These are phyloP conservation scores for Ogataea philodendri DNA, from an alignment of 805 yeast genomes.

Conservation along the genomic window DNA sequence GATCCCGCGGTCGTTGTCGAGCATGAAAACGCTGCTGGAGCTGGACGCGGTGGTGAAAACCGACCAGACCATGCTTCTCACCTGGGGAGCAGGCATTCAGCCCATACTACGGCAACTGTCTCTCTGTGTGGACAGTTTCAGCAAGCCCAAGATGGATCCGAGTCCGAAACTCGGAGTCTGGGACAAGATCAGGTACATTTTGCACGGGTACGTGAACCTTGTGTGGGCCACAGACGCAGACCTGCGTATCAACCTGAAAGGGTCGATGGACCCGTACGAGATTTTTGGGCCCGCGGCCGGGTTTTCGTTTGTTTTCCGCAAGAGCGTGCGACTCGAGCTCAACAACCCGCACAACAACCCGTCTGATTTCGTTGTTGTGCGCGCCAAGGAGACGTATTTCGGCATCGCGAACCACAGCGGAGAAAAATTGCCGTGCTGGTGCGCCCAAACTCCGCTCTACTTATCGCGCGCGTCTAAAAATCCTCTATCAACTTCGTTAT, in stretches of 20 bases:
- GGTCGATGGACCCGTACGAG: constrained; percentile 76
- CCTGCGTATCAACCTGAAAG: constrained; percentile 63
- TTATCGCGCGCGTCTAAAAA: constrained; percentile 38
- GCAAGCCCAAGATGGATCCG: constrained; percentile 88
- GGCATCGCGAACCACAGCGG: constrained; percentile 75
- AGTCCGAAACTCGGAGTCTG: constrained; percentile 85
- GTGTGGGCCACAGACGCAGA: constrained; percentile 41
- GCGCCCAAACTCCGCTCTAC: constrained; percentile 46
- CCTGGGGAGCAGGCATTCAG: constrained; percentile 84
- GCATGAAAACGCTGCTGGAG: constrained; percentile 70
- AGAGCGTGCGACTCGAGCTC: constrained; percentile 55
- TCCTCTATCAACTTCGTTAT: constrained; percentile 23
- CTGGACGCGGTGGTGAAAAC: constrained; percentile 56
- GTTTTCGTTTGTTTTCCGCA: constrained; percentile 68
- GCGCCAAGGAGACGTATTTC: constrained; percentile 61
- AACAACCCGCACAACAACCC: constrained; percentile 67
- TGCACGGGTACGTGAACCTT: constrained; percentile 66
- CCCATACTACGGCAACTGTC: constrained; percentile 81
- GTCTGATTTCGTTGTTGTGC: constrained; percentile 59
- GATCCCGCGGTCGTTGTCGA: constrained; percentile 73
- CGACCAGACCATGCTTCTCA: constrained; percentile 56
- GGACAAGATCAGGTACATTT: constrained; percentile 78
- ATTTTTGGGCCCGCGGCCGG: constrained; percentile 71
- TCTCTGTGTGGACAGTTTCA: constrained; percentile 74
- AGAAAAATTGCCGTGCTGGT: constrained; percentile 55